These are phyloP conservation scores for Calendula officinalis DNA, from an alignment of 129 eudicot genomes.

Conservation along the genomic window DNA sequence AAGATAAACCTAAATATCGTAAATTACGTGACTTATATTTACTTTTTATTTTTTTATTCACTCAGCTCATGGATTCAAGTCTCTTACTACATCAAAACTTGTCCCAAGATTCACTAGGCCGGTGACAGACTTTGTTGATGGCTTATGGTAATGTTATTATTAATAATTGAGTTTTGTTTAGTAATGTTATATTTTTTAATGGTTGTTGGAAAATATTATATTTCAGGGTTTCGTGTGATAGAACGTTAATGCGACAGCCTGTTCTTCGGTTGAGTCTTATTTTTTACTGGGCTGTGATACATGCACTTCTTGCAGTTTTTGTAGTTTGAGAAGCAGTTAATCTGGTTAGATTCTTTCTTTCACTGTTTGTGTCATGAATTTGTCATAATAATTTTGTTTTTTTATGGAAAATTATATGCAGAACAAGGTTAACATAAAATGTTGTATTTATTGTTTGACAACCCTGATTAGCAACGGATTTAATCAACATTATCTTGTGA, in stretches of 20 bases:
- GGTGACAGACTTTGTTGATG: conserved; percentile 78
- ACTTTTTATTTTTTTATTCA: conserved; percentile 14
- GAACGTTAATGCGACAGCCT: conserved; percentile 94
- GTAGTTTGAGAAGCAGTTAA: conserved; percentile 57
- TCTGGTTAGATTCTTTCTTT: conserved; percentile 32
- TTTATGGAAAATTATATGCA: conserved; percentile 10
- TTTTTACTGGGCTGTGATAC: conserved; percentile 84
- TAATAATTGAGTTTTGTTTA: neutral
- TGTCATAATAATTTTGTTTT: neutral
- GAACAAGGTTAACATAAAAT: conserved; percentile 4
- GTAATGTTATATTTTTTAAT: neutral
- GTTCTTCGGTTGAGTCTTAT: conserved; percentile 84
- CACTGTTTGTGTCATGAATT: conserved; percentile 6
- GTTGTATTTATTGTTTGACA: neutral
- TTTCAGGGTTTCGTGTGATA: conserved; percentile 91
- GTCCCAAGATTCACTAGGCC: conserved; percentile 97
- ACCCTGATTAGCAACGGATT: conserved; percentile 2
- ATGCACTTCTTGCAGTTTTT: conserved; percentile 80
- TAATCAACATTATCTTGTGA: conserved; percentile 2
- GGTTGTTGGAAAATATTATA: conserved; percentile 2
- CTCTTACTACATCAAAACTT: conserved; percentile 83
- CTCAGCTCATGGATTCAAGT: conserved; percentile 98
- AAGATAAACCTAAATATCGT: neutral
- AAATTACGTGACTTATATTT: conserved; percentile 9
- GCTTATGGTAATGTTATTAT: conserved; percentile 64